Conservation (phyloP, 2,329 filamentous ascomycete genomes). For the Sphaerulina vaccinii region DNA sequence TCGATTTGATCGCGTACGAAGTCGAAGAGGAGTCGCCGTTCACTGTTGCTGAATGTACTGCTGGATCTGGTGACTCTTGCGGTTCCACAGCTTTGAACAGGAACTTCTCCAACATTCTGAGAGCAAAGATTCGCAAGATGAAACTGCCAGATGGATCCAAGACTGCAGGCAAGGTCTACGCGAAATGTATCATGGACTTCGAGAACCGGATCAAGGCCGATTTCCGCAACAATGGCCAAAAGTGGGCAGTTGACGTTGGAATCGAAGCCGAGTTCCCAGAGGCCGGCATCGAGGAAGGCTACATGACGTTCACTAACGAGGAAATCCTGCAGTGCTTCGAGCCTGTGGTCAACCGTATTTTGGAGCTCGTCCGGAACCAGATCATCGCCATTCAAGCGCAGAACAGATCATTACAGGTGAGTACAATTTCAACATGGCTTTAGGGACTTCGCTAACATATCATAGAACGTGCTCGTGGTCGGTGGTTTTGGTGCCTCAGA, state of each 20-base stretch:
- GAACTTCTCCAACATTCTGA: conserved; percentile 96
- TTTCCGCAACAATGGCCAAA: conserved; percentile 98
- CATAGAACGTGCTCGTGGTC: conserved; percentile 85
- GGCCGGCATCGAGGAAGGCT: conserved; percentile 95
- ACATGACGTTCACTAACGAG: conserved; percentile 99
- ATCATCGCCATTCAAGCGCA: conserved; percentile 99
- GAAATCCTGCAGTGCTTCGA: conserved; percentile 99
- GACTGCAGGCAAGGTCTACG: conserved; percentile 96
- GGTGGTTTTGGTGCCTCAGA: conserved; percentile 98
- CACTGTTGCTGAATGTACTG: conserved; percentile 94
- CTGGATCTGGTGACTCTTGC: conserved; percentile 94
- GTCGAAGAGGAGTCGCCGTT: conserved; percentile 97
- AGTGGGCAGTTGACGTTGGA: conserved; percentile 96
- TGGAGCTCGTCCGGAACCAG: conserved; percentile 94
- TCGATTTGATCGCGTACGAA: conserved; percentile 98
- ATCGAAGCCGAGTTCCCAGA: conserved; percentile 98
- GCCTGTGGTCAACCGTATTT: conserved; percentile 93
- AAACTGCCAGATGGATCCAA: conserved; percentile 95
- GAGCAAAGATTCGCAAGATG: conserved; percentile 98
- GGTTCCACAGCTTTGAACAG: conserved; percentile 97
- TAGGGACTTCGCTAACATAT: conserved; percentile 30
- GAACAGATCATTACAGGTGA: conserved; percentile 80
- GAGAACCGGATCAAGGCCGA: conserved; percentile 99
- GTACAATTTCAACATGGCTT: conserved; percentile 22
- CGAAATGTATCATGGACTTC: conserved; percentile 99